Base-by-base conservation (phyloP, 129 eudicot species). In the Erigeron canadensis region DNA sequence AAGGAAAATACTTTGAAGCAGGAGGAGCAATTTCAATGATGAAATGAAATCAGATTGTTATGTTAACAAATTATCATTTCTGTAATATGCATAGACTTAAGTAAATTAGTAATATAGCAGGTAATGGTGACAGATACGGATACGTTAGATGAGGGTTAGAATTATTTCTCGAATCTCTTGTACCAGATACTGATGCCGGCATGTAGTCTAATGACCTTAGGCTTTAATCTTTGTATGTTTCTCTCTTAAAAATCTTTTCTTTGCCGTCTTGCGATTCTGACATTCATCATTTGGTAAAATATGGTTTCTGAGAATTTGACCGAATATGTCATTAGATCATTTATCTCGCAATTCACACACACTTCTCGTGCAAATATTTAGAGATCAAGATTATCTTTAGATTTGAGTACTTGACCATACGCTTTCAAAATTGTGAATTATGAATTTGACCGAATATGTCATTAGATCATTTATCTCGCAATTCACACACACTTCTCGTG, bases 1-100 rank as follows among this genome's bases (percentile, higher is more conserved):
- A 92, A 92, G 79, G 98, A 86, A 70, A 92, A 86, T 68, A 73
- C 88, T 2, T 48, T 66, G 51, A 80, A 88, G 82, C 93, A 77
- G 64, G 96, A 91, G 70, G 96, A 86, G 73, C 84, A 84, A 53
- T 82, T 69, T 39, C 61, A 81, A 23, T 76, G 70, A 81, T 63
- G 65, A 48, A 46, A 53, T 22, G 69, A 46, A 81, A 21, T 47
- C 37, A 61, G 54, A 18, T 38, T n/a, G n/a, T 63, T 42, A 38
- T 57, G 60, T 59, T 58, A 39, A 40, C 17, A 55, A 10, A 42
- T 55, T 59, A 22, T 68, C 4, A 39, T 69, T 17, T 59, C 62
- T 17, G 60, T 77, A 34, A 76, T 63, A 43, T 77, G 46, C 67
- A 80, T 55, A 74, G 72, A 59, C 63, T 44, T 28, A 28, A 28